Base-by-base conservation (phyloP, 2,329 filamentous ascomycete species). In the Hymenoscyphus repandus region DNA sequence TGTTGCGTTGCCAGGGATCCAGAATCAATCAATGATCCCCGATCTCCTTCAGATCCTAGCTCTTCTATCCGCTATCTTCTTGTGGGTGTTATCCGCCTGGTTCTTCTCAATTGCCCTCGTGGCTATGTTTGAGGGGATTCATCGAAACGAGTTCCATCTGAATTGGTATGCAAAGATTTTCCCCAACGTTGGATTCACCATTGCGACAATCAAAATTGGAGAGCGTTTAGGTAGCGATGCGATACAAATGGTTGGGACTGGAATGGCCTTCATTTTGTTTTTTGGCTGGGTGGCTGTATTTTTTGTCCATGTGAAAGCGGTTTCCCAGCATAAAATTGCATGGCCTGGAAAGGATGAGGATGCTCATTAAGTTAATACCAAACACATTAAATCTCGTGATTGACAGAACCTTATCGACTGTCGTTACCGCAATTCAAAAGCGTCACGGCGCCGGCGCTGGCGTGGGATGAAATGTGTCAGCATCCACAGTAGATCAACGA, bases 141-240 rank as follows among this genome's bases (percentile, higher is more conserved):
- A 77, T 22, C 73, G 77, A 2, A 73, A 72, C 57, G 69, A 74
- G 54, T 81, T 82, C 58, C 76, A 80, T 54, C 69, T 84, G 6
- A 79, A 79, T 1, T 84, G 79, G 79, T 85, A 79, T 76, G 80
- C 81, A 0, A 74, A 79, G 64, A 76, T 82, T 13, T 82, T 82
- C 65, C 79, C 79, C 46, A 82, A 82, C 64, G 77, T 75, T 0
- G 79, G 79, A 6, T 82, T 82, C 61, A 74, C 74, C 3, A 66
- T 82, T 45, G 76, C 77, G 2, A 80, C 77, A 1, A 78, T 80
- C 49, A 68, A 74, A 6, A 75, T 81, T 11, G 75, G 72, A 0
- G 73, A 72, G 6, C 69, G 72, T 33, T 67, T 81, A 9, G 60
- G 66, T 32, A 77, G 69, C 51, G 61, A 71, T 0, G 63, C 65